Percentiles rank a stretch among this genome's conserved stretches.
These are phyloP conservation scores for Zhuliangozyma parablackwelliae DNA, from an alignment of 1,139 yeast genomes.

Conservation along the genomic window DNA sequence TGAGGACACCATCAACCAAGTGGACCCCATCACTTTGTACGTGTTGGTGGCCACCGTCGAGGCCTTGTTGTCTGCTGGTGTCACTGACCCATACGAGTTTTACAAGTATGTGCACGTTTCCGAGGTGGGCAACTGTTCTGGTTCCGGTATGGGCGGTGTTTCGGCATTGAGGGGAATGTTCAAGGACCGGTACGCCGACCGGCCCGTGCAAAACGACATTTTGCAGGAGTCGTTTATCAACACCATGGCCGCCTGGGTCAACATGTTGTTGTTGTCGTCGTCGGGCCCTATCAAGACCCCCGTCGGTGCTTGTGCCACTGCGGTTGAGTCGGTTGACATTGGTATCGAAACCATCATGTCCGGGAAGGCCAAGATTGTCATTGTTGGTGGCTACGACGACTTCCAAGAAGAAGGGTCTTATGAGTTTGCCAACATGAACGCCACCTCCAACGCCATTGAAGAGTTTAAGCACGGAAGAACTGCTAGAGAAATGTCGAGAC, in stretches of 20 bases:
- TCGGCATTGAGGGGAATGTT: slow-evolving; percentile 96
- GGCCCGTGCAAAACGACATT: slow-evolving; percentile 93
- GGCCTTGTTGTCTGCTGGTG: slow-evolving; percentile 89
- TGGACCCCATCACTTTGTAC: slow-evolving; percentile 90
- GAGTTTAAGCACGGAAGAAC: slow-evolving; percentile 96
- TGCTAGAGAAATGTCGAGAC: slow-evolving; percentile 98
- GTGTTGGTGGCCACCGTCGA: slow-evolving; percentile 93
- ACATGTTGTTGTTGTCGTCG: slow-evolving; percentile 94
- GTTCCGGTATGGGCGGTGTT: slow-evolving; percentile 99
- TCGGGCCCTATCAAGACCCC: slow-evolving; percentile 99
- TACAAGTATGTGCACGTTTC: slow-evolving; percentile 97
- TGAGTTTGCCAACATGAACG: slow-evolving; percentile 98
- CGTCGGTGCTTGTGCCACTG: slow-evolving; percentile 99
- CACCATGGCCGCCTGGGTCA: slow-evolving; percentile 99
- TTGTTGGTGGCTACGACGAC: slow-evolving; percentile 99
- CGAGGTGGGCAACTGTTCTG: slow-evolving; percentile 98
- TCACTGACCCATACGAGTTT: slow-evolving; percentile 97
- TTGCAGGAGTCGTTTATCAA: slow-evolving; percentile 97
- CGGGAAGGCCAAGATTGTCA: slow-evolving; percentile 92
- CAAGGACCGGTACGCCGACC: slow-evolving; percentile 86
- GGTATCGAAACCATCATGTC: slow-evolving; percentile 91
- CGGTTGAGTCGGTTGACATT: slow-evolving; percentile 92
- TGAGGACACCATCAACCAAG: slow-evolving; percentile 89
- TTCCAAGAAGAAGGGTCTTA: slow-evolving; percentile 99
- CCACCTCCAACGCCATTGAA: slow-evolving; percentile 83